Conservation (phyloP, 148 eudicot genomes). For the Cornus suecica region DNA sequence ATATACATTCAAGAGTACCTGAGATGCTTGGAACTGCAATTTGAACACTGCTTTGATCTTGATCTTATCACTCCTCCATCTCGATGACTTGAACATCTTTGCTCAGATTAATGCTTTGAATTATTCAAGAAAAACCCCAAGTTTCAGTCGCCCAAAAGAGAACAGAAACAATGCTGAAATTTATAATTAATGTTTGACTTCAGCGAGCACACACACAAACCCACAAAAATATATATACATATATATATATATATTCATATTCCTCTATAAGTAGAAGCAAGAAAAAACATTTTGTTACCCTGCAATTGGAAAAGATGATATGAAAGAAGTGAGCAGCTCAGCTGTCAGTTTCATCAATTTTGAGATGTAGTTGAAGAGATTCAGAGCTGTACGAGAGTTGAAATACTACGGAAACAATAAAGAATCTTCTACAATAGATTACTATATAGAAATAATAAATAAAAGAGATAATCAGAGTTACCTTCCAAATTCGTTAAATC, state of each 20-base stretch:
- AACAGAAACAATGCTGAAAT: background rate
- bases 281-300: background rate
- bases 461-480: too few relatives aligned
- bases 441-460: too few relatives aligned
- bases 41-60: conserved; percentile 76
- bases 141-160: background rate
- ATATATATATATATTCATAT: background rate
- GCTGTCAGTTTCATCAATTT: conserved; percentile 12
- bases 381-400: conserved; percentile 1
- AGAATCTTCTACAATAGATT: background rate
- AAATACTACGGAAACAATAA: background rate
- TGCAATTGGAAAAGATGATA: background rate
- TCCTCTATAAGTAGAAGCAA: background rate
- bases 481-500: too few relatives aligned
- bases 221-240: too few relatives aligned
- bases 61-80: conserved; percentile 60
- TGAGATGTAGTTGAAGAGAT: conserved; percentile 4
- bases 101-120: background rate
- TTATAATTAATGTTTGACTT: background rate
- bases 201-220: too few relatives aligned
- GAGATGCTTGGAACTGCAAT: conserved; percentile 85
- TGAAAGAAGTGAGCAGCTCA: conserved; percentile 4
- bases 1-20: conserved; percentile 57
- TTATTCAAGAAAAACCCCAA: background rate
- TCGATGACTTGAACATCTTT: conserved; percentile 81